Base-by-base conservation (phyloP, 1,284 basidiomycete genomes). In the Kalmanozyma brasiliensis region DNA sequence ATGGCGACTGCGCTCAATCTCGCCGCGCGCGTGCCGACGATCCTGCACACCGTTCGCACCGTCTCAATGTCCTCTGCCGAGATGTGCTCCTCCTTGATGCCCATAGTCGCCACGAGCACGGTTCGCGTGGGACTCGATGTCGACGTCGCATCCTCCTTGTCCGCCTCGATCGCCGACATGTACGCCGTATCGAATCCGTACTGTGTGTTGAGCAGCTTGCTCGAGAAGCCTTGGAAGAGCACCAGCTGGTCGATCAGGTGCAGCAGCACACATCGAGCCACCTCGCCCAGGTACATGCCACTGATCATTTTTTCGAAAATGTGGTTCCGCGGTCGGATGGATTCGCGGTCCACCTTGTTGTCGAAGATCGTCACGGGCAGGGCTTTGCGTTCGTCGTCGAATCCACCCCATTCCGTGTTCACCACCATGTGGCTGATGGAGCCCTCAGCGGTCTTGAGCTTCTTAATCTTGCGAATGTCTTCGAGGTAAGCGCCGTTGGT, bases 301-400 rank as follows among this genome's bases (percentile, higher is more conserved):
- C 93, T 96, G 72, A 98, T 92, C 85, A 97, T 93, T 85, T 98
- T 98, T 83, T 98, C 96, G 79, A 94, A 98, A 2, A 91, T 90
- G 83, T 98, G 95, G 81, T 89, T 92, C 49, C 89, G 87, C 48
- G 94, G 93, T 79, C 98, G 97, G 83, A 98, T 97, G 46, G 91
- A 93, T 79, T 91, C 88, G 52, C 96, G 89, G 83, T 98, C 95
- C 20, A 98, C 85, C 73, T 90, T 88, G 84, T 92, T 94, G 84
- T 98, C 95, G 77, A 89, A 97, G n/a, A 91, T 88, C 0, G 95
- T 97, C 8, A 90, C 88, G 5, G 93, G 94, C 19, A 98, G 87
- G 51, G 90, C 89, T n/a, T 87, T 85, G 51, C 94, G 89, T 90
- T 76, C 64, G 30, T 49, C 72, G 47, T 77, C 74, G 46, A 73